Conservation (phyloP, 768 basidiomycete genomes). For the Pluteus cervinus region DNA sequence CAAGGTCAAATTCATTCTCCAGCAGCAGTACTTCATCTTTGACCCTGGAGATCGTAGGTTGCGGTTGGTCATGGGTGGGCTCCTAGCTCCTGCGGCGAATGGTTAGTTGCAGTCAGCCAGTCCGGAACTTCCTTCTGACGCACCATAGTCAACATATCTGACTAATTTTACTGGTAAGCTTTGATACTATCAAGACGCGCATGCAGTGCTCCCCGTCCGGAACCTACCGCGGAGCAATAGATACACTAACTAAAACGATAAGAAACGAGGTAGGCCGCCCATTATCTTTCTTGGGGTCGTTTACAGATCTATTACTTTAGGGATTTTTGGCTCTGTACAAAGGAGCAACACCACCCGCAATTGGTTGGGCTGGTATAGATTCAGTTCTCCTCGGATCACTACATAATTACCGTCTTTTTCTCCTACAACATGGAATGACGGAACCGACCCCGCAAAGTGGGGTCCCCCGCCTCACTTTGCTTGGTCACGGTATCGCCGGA, state of each 20-base stretch:
- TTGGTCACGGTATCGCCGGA: conserved; percentile 63
- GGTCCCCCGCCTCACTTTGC: conserved; percentile 46
- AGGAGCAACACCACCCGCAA: conserved; percentile 65
- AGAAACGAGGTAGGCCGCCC: conserved; percentile 47
- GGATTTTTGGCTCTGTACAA: conserved; percentile 66
- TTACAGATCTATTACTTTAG: conserved; percentile 32
- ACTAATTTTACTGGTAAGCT: conserved; percentile 29
- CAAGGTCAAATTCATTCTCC: conserved; percentile 30
- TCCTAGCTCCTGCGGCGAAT: no score
- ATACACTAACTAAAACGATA: conserved; percentile 51
- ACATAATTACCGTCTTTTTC: conserved; percentile 66
- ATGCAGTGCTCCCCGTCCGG: conserved; percentile 64
- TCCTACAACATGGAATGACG: conserved; percentile 45
- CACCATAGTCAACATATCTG: conserved; percentile 2
- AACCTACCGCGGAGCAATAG: conserved; percentile 55
- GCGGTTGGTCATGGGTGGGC: conserved; percentile 65
- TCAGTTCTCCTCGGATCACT: conserved; percentile 63
- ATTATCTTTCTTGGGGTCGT: conserved; percentile 5
- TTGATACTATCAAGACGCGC: conserved; percentile 71
- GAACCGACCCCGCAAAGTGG: conserved; percentile 41
- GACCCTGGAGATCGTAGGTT: conserved; percentile 34
- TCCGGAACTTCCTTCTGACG: conserved; percentile 5
- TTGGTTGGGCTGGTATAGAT: conserved; percentile 72
- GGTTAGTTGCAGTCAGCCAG: conserved; percentile 1
- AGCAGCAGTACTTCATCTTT: conserved; percentile 1